Percentiles rank a stretch among this genome's conserved stretches.
phyloP scores from a whole-genome alignment of 441 rosid genomes.

The Corymbia calophylla region DNA sequence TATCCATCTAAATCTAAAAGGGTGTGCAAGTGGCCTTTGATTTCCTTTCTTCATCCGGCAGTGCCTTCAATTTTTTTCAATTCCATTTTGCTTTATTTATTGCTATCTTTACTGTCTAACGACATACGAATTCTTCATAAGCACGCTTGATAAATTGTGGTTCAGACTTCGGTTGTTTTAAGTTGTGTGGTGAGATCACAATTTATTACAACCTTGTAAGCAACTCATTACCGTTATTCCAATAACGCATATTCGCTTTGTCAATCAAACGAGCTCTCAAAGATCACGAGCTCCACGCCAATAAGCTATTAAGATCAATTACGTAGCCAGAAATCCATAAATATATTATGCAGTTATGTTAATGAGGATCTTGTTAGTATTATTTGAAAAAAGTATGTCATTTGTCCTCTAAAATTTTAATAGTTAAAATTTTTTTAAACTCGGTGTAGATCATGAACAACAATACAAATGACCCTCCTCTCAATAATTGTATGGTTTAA shows the following conservation, averaged over 20 bases:
- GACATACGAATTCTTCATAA: neutral
- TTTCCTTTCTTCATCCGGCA: neutral
- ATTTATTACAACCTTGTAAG: neutral
- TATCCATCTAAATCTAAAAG: neutral
- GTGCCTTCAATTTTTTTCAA: neutral
- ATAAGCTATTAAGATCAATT: too few relatives aligned
- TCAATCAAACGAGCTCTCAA: neutral
- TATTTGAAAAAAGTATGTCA: too few relatives aligned
- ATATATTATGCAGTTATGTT: neutral
- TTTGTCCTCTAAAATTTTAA: too few relatives aligned
- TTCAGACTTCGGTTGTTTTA: neutral
- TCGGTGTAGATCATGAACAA: neutral
- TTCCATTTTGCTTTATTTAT: neutral
- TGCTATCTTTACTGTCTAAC: neutral
- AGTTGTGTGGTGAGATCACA: neutral
- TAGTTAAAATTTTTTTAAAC: too few relatives aligned
- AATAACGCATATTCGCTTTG: neutral
- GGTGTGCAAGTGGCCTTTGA: neutral
- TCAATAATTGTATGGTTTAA: neutral
- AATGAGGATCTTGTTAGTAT: neutral
- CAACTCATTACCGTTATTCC: neutral
- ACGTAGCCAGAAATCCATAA: too few relatives aligned
- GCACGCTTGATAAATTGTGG: neutral
- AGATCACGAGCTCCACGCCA: neutral
- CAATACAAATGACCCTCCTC: neutral